Evolutionary conservation across 2,329 filamentous ascomycete genomes (phyloP).

Genomic region (Ilyonectria robusta): DNA sequence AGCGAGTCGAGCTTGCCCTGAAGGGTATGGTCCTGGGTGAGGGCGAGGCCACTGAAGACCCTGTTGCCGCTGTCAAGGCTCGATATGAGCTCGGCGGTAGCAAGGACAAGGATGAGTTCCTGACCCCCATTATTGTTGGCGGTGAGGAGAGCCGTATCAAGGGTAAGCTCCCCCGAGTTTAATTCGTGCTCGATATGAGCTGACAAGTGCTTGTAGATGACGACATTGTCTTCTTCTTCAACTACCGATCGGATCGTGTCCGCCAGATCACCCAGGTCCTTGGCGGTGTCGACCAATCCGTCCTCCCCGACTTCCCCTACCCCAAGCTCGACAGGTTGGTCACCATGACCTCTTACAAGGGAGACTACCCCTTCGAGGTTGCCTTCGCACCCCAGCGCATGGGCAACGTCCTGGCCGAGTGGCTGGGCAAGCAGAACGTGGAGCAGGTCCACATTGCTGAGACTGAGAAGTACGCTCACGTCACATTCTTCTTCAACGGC

Average conservation of each 20-base stretch:
- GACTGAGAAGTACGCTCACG: constrained; percentile 99
- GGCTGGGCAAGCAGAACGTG: constrained; percentile 88
- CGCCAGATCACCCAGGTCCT: constrained; percentile 96
- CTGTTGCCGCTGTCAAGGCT: constrained; percentile 87
- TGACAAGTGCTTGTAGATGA: constrained; percentile 69
- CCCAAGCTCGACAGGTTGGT: constrained; percentile 88
- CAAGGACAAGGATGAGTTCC: constrained; percentile 93
- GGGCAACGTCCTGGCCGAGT: constrained; percentile 98
- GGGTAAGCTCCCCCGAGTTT: constrained; percentile 65
- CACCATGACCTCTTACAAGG: constrained; percentile 99
- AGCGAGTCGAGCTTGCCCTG: constrained; percentile 89
- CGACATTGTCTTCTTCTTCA: constrained; percentile 99
- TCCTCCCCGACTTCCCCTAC: constrained; percentile 91
- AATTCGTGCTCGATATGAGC: constrained; percentile 1
- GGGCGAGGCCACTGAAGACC: constrained; percentile 88
- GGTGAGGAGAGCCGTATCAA: constrained; percentile 89
- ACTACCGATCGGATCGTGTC: constrained; percentile 98
- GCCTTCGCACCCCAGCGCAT: constrained; percentile 96
- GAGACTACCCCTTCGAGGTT: constrained; percentile 90
- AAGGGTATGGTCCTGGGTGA: constrained; percentile 89
- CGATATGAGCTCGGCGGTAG: constrained; percentile 81
- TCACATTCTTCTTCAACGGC: constrained; percentile 99
- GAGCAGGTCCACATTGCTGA: constrained; percentile 98
- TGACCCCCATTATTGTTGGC: constrained; percentile 96
- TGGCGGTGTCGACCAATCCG: constrained; percentile 92